Base-by-base conservation (phyloP, 495 filamentous ascomycete genomes). In the Ramalina intermedia region DNA sequence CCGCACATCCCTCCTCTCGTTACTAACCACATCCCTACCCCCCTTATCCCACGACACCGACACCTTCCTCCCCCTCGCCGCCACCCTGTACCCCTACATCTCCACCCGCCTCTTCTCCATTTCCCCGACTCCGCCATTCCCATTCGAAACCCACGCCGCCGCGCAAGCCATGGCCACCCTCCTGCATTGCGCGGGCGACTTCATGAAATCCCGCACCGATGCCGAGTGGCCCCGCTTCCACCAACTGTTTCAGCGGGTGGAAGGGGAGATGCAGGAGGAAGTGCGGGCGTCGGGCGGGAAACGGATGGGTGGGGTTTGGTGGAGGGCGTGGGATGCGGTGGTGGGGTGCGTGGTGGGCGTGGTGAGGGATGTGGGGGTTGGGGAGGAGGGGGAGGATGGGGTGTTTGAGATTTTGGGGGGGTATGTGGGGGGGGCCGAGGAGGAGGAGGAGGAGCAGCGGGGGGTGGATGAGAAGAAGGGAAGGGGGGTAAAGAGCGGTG, bases 31-130 rank as follows among this genome's bases (percentile, higher is more conserved):
- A 4, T 76, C 84, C 8, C 69, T 80, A 11, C 77, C 80, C 0
- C 70, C 79, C 3, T 73, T 96, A 2, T 75, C 81, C 2, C 68
- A 71, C 0, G 79, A 91, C 56, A 82, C 93, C 59, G 76, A 84
- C 43, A 77, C 76, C 12, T 95, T 94, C 59, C 69, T 98, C 1
- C 91, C 91, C 0, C 69, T 96, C 3, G 79, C 96, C 41, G 87
- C 94, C 60, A 83, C 84, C 4, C 65, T 96, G 21, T 98, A 88
- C 87, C 86, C 88, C 0, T 76, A 85, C 5, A 67, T 94, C 9
- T 64, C 84, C 1, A 63, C 74, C 4, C 73, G 85, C 33, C 70
- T 96, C 6, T 72, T 83, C 18, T 44, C 37, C 23, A 38, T 26
- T 37, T 38, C 53, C 20, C 48, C 61, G 5, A 63, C 63, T 4